These are phyloP conservation scores for Glarea lozoyensis DNA, from an alignment of 495 filamentous ascomycete genomes.

Conservation along the genomic window DNA sequence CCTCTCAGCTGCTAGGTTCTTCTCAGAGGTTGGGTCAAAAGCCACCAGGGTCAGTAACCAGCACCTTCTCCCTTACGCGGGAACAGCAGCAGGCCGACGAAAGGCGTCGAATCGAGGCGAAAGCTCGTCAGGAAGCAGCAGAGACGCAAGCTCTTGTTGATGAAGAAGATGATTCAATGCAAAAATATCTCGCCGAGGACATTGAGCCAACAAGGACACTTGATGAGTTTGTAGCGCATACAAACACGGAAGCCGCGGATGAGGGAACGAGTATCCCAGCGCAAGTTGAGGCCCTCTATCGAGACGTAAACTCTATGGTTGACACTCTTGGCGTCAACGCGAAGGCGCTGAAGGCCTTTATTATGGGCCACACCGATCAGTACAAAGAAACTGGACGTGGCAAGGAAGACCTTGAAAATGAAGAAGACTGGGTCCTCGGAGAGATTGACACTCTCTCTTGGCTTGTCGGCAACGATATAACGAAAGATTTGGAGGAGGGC, in stretches of 20 bases:
- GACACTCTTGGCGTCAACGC: slow-evolving; percentile 86
- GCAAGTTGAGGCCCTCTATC: slow-evolving; percentile 77
- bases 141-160: slow-evolving; percentile 40
- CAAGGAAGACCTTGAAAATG: slow-evolving; percentile 50
- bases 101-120: slow-evolving; percentile 18
- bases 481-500: slow-evolving; percentile 50
- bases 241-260: slow-evolving; percentile 55
- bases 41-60: neutral
- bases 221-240: slow-evolving; percentile 56
- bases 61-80: slow-evolving; percentile 1
- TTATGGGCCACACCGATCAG: slow-evolving; percentile 49
- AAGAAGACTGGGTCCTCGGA: slow-evolving; percentile 58
- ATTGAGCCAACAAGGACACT: slow-evolving; percentile 38
- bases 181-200: slow-evolving; percentile 37
- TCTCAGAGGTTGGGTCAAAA: slow-evolving; percentile 7
- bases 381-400: slow-evolving; percentile 38
- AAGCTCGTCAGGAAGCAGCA: slow-evolving; percentile 37
- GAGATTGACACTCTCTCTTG: slow-evolving; percentile 57
- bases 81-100: slow-evolving; percentile 12
- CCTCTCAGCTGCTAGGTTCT: slow-evolving; percentile 33
- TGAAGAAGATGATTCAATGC: slow-evolving; percentile 47
- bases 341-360: slow-evolving; percentile 62
- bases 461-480: slow-evolving; percentile 46
- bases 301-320: slow-evolving; percentile 94
- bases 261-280: slow-evolving; percentile 57